phyloP scores from a whole-genome alignment of 352 stramenopile species.

The Aphanomyces stellatus region DNA sequence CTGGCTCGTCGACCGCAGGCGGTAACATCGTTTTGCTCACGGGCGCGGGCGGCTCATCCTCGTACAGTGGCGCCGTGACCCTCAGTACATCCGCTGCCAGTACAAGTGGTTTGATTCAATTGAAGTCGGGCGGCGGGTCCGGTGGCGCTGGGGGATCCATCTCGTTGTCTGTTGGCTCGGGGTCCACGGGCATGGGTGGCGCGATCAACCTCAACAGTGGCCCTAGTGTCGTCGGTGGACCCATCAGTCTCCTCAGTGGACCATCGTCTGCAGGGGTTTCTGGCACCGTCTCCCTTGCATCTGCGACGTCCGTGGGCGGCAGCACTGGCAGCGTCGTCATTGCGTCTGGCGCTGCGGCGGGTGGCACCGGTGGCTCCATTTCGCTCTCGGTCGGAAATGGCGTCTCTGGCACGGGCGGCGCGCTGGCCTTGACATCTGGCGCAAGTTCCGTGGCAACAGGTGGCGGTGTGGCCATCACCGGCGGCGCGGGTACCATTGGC shows the following conservation, averaged over 20 bases:
- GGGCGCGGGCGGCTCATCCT: neutral
- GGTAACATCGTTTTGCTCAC: neutral
- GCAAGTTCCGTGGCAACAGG: conserved; percentile 1
- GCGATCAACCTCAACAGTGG: neutral
- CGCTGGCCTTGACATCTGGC: conserved; percentile 33
- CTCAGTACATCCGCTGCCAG: neutral
- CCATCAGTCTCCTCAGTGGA: neutral
- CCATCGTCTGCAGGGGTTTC: neutral
- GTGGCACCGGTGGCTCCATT: conserved; percentile 25
- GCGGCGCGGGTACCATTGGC: conserved; percentile 28
- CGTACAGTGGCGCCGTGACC: neutral
- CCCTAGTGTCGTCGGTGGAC: neutral
- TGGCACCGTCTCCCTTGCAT: neutral
- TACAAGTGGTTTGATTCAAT: neutral
- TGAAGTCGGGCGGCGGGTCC: neutral
- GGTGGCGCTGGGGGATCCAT: neutral
- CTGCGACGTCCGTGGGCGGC: neutral
- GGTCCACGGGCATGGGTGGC: neutral
- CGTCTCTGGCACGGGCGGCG: conserved; percentile 30
- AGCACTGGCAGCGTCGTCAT: neutral
- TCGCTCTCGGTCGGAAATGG: conserved; percentile 31
- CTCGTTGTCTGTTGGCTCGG: neutral
- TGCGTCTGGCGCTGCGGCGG: neutral
- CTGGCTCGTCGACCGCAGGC: neutral
- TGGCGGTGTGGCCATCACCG: conserved; percentile 30